phyloP scores from a whole-genome alignment of 257 asterid species.

The Fraxinus pennsylvanica region DNA sequence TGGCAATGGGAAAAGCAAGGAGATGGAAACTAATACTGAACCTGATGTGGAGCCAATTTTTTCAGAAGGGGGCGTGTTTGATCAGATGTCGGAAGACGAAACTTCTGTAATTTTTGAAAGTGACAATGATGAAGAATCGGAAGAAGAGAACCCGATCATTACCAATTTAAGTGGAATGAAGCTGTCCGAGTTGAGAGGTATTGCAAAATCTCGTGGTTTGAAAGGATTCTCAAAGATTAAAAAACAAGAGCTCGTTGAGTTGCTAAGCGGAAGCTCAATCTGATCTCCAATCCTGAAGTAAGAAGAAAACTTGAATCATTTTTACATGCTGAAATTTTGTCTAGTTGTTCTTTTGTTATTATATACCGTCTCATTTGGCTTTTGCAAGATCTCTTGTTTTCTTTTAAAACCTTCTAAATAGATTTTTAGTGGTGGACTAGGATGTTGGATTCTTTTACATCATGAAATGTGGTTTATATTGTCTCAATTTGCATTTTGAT shows the following conservation, averaged over 20 bases:
- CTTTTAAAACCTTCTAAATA: background rate
- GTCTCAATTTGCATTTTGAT: background rate
- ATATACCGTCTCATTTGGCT: background rate
- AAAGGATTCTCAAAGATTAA: slow-evolving; percentile 42
- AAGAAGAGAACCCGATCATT: background rate
- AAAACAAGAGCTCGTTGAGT: slow-evolving; percentile 40
- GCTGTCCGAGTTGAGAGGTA: slow-evolving; percentile 37
- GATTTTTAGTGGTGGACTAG: background rate
- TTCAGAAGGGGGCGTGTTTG: slow-evolving; percentile 18
- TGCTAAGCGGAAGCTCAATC: slow-evolving; percentile 35
- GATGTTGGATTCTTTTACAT: background rate
- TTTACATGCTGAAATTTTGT: background rate
- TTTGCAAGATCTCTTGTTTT: background rate
- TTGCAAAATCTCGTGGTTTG: slow-evolving; percentile 42
- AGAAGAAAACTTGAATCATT: background rate
- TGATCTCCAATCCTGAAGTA: slow-evolving; percentile 14
- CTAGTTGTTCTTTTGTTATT: background rate
- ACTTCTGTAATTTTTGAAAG: slow-evolving; percentile 27
- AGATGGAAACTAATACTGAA: slow-evolving; percentile 41
- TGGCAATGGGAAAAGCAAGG: slow-evolving; percentile 27
- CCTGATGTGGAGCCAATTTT: slow-evolving; percentile 34
- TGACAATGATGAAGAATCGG: slow-evolving; percentile 22
- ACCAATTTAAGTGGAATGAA: slow-evolving; percentile 36
- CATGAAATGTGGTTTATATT: background rate
- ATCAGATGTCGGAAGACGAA: slow-evolving; percentile 30